These are phyloP conservation scores for Cardamine occulta DNA, from an alignment of 345 rosid species.

Conservation along the genomic window DNA sequence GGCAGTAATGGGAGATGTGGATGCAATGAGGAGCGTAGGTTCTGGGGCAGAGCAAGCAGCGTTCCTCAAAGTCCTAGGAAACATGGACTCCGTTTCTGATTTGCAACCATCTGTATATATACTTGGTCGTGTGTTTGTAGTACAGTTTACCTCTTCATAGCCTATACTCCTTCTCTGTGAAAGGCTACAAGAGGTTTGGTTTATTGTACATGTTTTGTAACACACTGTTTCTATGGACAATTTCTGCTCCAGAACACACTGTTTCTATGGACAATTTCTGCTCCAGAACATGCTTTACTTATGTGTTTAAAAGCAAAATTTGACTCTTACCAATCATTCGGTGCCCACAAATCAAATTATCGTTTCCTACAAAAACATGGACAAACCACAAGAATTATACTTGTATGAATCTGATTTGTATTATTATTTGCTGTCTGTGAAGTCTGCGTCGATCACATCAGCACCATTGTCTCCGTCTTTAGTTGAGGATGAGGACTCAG, in stretches of 20 bases:
- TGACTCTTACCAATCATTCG: constrained; percentile 11
- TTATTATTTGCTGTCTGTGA: constrained; percentile 82
- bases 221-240: neutral
- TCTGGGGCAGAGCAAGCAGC: constrained; percentile 52
- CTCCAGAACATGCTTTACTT: neutral
- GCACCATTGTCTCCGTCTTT: constrained; percentile 60
- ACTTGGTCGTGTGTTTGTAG: constrained; percentile 27
- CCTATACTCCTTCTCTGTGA: neutral
- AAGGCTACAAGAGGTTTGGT: constrained; percentile 13
- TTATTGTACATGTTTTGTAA: constrained; percentile 16
- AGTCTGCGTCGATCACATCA: constrained; percentile 86
- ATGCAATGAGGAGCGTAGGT: constrained; percentile 29
- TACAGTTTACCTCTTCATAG: neutral
- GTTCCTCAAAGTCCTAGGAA: constrained; percentile 59
- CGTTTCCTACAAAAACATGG: constrained; percentile 12
- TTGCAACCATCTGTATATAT: neutral
- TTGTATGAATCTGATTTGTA: neutral
- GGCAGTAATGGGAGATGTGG: constrained; percentile 33
- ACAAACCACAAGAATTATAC: neutral
- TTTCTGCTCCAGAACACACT: neutral
- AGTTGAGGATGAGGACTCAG: constrained; percentile 41
- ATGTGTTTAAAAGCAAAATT: constrained; percentile 3
- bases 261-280: neutral
- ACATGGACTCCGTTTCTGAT: constrained; percentile 27
- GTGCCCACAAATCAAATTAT: constrained; percentile 2